Evolutionary conservation across 1,139 yeast species (phyloP), one percentile per base, ranked within the genome.

Genomic region (Lodderomyces pseudojiufengensis): DNA sequence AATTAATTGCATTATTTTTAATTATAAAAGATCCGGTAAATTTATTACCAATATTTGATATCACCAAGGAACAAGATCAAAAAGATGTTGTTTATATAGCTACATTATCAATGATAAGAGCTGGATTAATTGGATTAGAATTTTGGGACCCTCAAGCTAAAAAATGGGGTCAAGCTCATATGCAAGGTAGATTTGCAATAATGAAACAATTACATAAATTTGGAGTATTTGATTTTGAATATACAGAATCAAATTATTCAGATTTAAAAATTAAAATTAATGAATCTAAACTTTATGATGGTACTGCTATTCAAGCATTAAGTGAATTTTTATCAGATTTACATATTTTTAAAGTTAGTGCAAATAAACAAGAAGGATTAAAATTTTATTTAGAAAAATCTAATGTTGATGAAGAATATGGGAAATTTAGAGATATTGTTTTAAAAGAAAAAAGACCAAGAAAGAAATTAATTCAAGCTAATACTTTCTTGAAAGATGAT

Each of bases 161-260:
- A 43, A 85, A 85, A 59, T 87, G 95, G 95, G 95, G 95, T 24
- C 96, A 87, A 63, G 80, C 95, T n/a, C 96, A 87, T 56, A 85
- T 86, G 88, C 95, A 86, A 65, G 95, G 95, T 5, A 71, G 96
- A 54, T 87, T 76, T 59, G 85, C 92, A 26, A 86, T 87, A 48
- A 71, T 85, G 70, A 84, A 84, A 63, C 74, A 81, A 22, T 79
- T 85, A 54, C 64, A 83, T 51, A 69, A 78, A 37, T 88, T 94
- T 4, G 82, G 84, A 14, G 77, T 82, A 22, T 80, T 76, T 33
- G 66, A 70, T 36, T 61, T 86, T 42, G 67, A 68, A 37, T 67
- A 69, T 50, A 53, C 70, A n/a, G 58, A 66, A 33, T 62, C 62
- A n/a, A 68, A 68, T 39, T 78, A 50, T 50, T 65, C 73, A 31